These are phyloP conservation scores for Apiospora saccharicola DNA, from an alignment of 2,329 filamentous ascomycete genomes.

Conservation along the genomic window DNA sequence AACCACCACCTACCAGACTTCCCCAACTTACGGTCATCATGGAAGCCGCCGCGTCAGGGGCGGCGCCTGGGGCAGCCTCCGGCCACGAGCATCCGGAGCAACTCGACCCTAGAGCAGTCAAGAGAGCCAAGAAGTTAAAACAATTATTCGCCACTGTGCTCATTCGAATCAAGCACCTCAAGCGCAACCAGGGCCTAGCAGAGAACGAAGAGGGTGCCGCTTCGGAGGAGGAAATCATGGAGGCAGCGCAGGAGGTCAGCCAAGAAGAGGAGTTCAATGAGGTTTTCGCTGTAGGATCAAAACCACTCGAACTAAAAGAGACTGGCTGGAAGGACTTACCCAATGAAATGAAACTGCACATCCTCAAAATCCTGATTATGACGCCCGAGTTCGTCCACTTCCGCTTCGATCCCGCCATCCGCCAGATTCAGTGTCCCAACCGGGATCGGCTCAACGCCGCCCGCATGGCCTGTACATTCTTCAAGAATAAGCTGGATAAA, in stretches of 20 bases:
- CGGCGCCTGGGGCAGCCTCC: neutral
- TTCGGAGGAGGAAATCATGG: too few relatives aligned
- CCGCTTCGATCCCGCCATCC: neutral
- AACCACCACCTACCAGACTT: neutral
- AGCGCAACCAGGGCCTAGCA: too few relatives aligned
- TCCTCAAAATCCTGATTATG: neutral
- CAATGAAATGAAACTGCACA: neutral
- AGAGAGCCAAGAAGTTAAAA: neutral
- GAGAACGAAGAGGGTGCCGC: too few relatives aligned
- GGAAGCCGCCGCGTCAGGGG: neutral
- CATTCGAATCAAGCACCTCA: neutral
- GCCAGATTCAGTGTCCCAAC: neutral
- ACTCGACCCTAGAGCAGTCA: neutral
- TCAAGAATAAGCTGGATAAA: neutral
- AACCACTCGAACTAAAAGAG: too few relatives aligned
- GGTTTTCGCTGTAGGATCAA: too few relatives aligned
- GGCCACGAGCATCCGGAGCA: neutral
- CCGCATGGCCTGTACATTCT: neutral
- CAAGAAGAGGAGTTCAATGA: too few relatives aligned
- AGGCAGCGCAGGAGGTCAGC: too few relatives aligned
- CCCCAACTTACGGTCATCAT: neutral
- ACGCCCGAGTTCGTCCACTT: neutral
- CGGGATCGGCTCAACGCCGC: neutral
- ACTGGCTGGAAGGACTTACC: neutral
- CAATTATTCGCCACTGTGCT: neutral